phyloP scores from a whole-genome alignment of 768 basidiomycete species.

The Pisolithus orientalis region DNA sequence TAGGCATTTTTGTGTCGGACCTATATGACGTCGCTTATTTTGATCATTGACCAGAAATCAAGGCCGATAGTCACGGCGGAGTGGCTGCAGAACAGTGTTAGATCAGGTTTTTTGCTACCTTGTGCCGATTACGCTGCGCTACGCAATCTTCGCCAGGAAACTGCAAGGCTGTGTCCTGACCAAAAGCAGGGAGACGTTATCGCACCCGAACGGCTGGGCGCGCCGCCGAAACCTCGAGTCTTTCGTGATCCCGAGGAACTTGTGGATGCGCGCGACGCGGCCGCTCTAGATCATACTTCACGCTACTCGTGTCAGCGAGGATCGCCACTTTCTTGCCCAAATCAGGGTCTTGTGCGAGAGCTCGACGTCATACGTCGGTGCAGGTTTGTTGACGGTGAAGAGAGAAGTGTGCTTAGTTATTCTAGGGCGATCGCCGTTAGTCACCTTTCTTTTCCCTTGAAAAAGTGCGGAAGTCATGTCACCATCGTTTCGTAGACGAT shows the following conservation, averaged over 20 bases:
- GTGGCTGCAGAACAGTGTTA: constrained; percentile 61
- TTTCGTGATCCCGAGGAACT: constrained; percentile 17
- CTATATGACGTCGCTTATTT: not conserved
- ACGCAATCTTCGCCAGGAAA: constrained; percentile 41
- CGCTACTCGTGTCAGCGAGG: constrained; percentile 56
- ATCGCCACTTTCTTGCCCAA: constrained; percentile 62
- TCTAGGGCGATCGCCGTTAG: constrained; percentile 65
- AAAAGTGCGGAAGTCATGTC: constrained; percentile 1
- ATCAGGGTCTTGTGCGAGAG: constrained; percentile 56
- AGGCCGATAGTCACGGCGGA: constrained; percentile 66
- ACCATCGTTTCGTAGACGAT: constrained; percentile 29
- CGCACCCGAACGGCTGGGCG: not conserved
- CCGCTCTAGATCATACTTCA: constrained; percentile 23
- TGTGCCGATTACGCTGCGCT: constrained; percentile 56
- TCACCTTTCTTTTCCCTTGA: constrained; percentile 2
- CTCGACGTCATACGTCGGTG: constrained; percentile 51
- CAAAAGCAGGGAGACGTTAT: not conserved
- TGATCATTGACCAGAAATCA: constrained; percentile 37
- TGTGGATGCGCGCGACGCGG: constrained; percentile 10
- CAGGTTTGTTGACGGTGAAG: constrained; percentile 62
- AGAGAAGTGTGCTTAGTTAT: constrained; percentile 65
- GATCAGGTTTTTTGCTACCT: constrained; percentile 37
- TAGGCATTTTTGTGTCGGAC: constrained; percentile 30
- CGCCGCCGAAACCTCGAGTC: not conserved
- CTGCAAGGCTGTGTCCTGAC: constrained; percentile 39